Base-by-base conservation (phyloP, 139 green algal species). In the Pseudopediastrum boryanum region DNA sequence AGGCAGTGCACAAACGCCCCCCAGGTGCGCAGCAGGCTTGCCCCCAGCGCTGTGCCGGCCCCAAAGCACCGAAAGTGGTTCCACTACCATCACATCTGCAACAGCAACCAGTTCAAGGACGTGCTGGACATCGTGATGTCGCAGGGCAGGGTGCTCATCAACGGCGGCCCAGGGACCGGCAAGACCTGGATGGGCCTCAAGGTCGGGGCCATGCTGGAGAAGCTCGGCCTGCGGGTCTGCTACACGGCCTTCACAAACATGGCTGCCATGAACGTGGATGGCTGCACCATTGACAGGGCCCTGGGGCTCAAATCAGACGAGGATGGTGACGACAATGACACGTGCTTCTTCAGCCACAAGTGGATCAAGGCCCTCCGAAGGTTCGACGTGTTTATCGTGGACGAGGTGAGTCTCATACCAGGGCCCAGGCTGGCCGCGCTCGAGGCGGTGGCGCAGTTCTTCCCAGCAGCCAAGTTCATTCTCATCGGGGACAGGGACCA, bases 401-500 rank as follows among this genome's bases (percentile, higher is more conserved):
- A 67, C 58, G 58, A 67, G 58, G 27, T 67, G 31, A 67, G 58
- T 13, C 58, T 67, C 31, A 10, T 19, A 33, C 58, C 2, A n/a
- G 58, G 10, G 16, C n/a, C 19, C 58, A 1, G 41, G 1, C 41
- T 31, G 58, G 5, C 10, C 31, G 2, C 23, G 31, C 19, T 67
- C 25, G 58, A 67, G 8, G 23, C 12, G 12, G 31, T 67, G 58
- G 31, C 41, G 0, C 4, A 1, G 8, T 67, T 43, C 58, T 43
- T 43, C 31, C 58, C 58, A 31, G 23, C n/a, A 31, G 41, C 41
- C n/a, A 67, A 67, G 58, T 31, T 67, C 31, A 39, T 67, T 33
- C 58, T 67, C 31, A 33, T 67, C 19, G 58, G 58, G 31, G 58
- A 67, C 58, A 67, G 27, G 27, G 19, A 67, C 58, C 58, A 67